Percentiles rank a stretch among this genome's conserved stretches.
Conservation (phyloP, 768 basidiomycete species). For the Leccinum ochraceum region DNA sequence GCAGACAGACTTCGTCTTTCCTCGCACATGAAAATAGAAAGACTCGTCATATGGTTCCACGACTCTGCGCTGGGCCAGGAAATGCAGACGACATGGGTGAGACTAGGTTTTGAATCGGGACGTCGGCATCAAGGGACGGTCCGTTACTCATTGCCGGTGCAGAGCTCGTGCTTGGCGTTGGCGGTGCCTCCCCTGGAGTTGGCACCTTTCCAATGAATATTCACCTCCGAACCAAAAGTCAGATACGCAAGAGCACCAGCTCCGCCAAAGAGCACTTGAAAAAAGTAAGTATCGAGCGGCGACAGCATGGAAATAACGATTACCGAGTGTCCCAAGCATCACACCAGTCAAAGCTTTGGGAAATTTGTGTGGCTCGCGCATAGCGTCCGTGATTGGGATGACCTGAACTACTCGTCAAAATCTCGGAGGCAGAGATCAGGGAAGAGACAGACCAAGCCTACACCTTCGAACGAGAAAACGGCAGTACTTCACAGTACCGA, state of each 20-base stretch:
- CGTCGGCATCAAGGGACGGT: conserved; percentile 39
- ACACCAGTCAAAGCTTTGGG: conserved; percentile 85
- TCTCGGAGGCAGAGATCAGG: neutral
- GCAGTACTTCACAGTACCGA: conserved; percentile 64
- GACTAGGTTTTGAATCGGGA: conserved; percentile 46
- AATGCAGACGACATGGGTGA: conserved; percentile 88
- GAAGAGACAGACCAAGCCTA: conserved; percentile 69
- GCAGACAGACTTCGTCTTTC: conserved; percentile 53
- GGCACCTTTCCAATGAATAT: conserved; percentile 91
- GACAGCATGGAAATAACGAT: conserved; percentile 20
- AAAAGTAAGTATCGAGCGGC: conserved; percentile 7
- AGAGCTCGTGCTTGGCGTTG: conserved; percentile 50
- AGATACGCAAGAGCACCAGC: conserved; percentile 85
- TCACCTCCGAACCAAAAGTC: conserved; percentile 82
- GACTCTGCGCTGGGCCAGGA: conserved; percentile 42
- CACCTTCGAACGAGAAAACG: conserved; percentile 97
- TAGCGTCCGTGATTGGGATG: conserved; percentile 96
- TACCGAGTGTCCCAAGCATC: conserved; percentile 82
- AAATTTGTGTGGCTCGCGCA: conserved; percentile 95
- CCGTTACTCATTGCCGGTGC: conserved; percentile 35
- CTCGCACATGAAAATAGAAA: conserved; percentile 26
- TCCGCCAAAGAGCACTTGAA: conserved; percentile 78
- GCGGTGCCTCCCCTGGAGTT: conserved; percentile 42
- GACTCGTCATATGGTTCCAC: conserved; percentile 22
- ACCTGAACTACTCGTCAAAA: conserved; percentile 45